Base-by-base conservation (phyloP, 345 rosid species). In the Syzygium oleosum region DNA sequence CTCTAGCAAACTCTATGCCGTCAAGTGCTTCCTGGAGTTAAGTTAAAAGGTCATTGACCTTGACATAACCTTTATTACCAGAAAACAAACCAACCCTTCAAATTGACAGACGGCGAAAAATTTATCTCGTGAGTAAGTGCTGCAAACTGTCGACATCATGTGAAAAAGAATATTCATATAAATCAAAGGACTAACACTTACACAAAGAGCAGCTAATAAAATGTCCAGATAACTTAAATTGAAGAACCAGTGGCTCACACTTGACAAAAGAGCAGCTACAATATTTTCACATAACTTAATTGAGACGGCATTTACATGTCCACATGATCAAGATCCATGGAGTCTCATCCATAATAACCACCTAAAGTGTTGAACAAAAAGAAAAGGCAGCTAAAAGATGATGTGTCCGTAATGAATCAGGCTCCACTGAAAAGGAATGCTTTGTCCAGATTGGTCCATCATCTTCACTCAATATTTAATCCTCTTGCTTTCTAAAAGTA, bases 1-100 rank as follows among this genome's bases (percentile, higher is more conserved):
- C 99, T 90, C 95, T 91, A 51, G 99, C 98, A 93, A 96, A 98
- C 89, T 96, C 98, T 54, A 96, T 90, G 84, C 99, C 96, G 73
- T 96, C 99, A 55, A 98, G 96, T 86, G 99, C 99, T 93, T 98
- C 99, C 99, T 98, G 93, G 86, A 92, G 92, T 63, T 77, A 65
- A 84, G 52, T 88, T 34, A 88, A 87, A 87, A 54, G 25, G 83
- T 38, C 49, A 73, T 9, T 73, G 83, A 38, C 49, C 25, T 73
- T 19, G 83, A 73, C 86, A 73, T 73, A 73, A 19, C 27, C 16
- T 53, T 38, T 86, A 58, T 85, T 68, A 85, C 63, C 86, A 87
- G 78, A 38, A 85, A 52, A 58, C 13, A 17, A 85, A 85, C 65
- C 19, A 85, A 22, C 12, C 46, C 63, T 21, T 38, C 27, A 31